These are phyloP conservation scores for Boletus austroedulis DNA, from an alignment of 1,284 basidiomycete genomes.

Conservation along the genomic window DNA sequence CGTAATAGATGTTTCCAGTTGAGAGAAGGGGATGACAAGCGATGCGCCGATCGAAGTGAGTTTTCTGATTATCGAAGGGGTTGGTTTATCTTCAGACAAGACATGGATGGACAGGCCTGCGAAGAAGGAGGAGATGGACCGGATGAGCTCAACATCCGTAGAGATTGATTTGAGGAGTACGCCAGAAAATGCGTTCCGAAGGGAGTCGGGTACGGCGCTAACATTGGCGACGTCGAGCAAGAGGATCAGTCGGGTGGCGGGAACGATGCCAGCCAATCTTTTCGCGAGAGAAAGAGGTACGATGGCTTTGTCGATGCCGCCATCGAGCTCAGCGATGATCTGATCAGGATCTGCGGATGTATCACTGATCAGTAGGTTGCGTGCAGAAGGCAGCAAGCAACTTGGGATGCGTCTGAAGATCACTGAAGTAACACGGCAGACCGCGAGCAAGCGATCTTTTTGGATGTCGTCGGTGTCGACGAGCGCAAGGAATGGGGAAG, in stretches of 20 bases:
- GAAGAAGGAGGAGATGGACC: slow-evolving; percentile 75
- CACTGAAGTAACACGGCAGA: slow-evolving; percentile 75
- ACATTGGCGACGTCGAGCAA: slow-evolving; percentile 70
- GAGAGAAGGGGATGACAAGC: slow-evolving; percentile 71
- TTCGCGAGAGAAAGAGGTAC: slow-evolving; percentile 64
- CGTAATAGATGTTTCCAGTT: slow-evolving; percentile 65
- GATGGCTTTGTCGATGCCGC: slow-evolving; percentile 76
- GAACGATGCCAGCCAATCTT: slow-evolving; percentile 65
- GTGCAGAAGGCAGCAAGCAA: slow-evolving; percentile 36
- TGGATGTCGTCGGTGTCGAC: slow-evolving; percentile 44
- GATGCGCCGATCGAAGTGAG: slow-evolving; percentile 59
- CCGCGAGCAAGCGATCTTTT: slow-evolving; percentile 52
- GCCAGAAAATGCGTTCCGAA: slow-evolving; percentile 70
- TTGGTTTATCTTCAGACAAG: slow-evolving; percentile 52
- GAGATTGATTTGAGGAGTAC: slow-evolving; percentile 71
- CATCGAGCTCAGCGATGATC: slow-evolving; percentile 67
- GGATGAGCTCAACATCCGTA: slow-evolving; percentile 66
- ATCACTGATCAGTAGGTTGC: slow-evolving; percentile 57
- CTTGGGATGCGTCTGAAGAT: slow-evolving; percentile 47
- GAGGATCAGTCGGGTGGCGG: slow-evolving; percentile 69
- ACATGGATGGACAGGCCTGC: slow-evolving; percentile 60
- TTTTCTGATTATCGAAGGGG: slow-evolving; percentile 53
- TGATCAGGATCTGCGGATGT: slow-evolving; percentile 51
- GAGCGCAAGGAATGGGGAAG: slow-evolving; percentile 56
- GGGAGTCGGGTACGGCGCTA: slow-evolving; percentile 70